Evolutionary conservation across 2,329 filamentous ascomycete species (phyloP), one percentile per base, ranked within the genome.

Genomic region (Neofusicoccum umdonicola): DNA sequence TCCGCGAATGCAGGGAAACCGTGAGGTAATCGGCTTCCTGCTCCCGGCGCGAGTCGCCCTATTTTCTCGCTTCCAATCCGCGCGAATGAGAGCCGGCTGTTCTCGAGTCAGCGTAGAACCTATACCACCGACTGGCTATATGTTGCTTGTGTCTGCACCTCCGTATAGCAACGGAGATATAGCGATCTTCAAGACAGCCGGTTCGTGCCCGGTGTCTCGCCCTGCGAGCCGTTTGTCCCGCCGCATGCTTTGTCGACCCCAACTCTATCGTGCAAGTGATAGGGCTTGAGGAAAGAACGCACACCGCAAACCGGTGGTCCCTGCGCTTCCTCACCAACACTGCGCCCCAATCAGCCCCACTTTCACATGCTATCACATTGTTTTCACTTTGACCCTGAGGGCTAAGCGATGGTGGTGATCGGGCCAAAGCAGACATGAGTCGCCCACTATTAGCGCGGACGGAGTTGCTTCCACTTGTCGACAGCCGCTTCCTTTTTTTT

Each of bases 261-360:
- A 7, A 19, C 50, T 34, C 8, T 8, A 34, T 42, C 35, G 13
- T 19, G 12, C 3, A 31, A 27, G 52, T 19, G 37, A 57, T 34
- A 57, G 52, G 52, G 52, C 39, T 42, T 5, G n/a, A 56, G 19
- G 17, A 31, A 27, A n/a, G 22, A 12, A 8, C 31, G 27, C 42
- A 37, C 56, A 60, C 56, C 56, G 56, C 56, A 60, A 47, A 15
- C 56, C 11, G 4, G 22, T 27, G 56, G 42, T n/a, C 56, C 31
- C 31, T 39, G 56, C 56, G 42, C 31, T 13, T 39, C 27, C 15
- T 9, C 7, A 7, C 19, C 3, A 13, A 8, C 42, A 47, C 56
- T 60, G 31, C 31, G 56, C 56, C 42, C 9, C n/a, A 9, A 39
- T 9, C 41, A 8, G 56, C 41, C 56, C 56, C 56, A 60, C 56